These are phyloP conservation scores for Hanseniaspora taiwanica DNA, from an alignment of 805 yeast species.

Conservation along the genomic window DNA sequence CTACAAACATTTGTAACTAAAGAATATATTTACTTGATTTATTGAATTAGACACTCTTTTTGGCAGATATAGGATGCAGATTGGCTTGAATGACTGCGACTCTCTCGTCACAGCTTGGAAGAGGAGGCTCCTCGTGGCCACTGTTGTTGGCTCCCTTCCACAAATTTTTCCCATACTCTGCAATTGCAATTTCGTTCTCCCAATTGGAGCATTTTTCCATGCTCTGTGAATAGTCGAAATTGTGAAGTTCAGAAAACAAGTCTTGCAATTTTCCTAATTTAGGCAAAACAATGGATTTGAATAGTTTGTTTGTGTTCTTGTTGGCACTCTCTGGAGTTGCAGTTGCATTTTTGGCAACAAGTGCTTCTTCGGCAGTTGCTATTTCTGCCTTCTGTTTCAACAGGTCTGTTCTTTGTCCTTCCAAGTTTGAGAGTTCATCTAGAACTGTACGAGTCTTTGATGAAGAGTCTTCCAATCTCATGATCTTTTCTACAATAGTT, in stretches of 20 bases:
- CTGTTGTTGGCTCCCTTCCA: conserved; percentile 15
- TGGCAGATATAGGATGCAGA: too few species aligned
- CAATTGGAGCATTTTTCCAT: conserved; percentile 15
- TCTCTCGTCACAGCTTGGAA: conserved; percentile 21
- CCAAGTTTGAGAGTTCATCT: conserved; percentile 16
- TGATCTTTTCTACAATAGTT: conserved; percentile 24
- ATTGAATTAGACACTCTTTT: too few species aligned
- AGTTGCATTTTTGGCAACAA: background rate
- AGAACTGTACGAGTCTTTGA: conserved; percentile 18
- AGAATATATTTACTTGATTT: too few species aligned
- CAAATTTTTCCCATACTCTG: conserved; percentile 14
- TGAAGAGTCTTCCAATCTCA: conserved; percentile 23
- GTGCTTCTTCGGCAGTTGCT: conserved; percentile 4
- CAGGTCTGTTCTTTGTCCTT: conserved; percentile 18
- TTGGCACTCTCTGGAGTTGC: background rate
- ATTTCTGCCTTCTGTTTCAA: conserved; percentile 12
- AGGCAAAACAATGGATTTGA: conserved; percentile 9
- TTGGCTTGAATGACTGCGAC: conserved; percentile 8
- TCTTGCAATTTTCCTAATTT: conserved; percentile 15
- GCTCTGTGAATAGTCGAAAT: conserved; percentile 12
- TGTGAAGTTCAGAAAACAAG: conserved; percentile 14
- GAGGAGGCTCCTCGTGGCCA: conserved; percentile 15
- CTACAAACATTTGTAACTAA: too few species aligned
- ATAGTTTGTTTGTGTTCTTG: background rate
- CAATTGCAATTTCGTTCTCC: conserved; percentile 16